phyloP scores from a whole-genome alignment of 306 rosid genomes.

The Begonia loranthoides region DNA sequence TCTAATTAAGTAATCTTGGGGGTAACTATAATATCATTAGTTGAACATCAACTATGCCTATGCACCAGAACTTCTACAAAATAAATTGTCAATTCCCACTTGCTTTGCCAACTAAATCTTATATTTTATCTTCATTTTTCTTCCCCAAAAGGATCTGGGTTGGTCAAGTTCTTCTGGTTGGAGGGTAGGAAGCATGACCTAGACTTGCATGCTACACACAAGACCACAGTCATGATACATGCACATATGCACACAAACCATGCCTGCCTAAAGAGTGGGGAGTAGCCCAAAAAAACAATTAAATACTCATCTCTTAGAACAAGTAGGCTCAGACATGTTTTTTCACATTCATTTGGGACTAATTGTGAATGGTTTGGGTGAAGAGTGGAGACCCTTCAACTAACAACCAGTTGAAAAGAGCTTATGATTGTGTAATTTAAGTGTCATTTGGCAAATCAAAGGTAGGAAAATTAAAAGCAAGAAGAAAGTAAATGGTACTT shows the following conservation, averaged over 20 bases:
- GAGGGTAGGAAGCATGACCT: neutral
- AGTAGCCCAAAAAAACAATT: neutral
- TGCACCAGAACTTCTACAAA: too few relatives aligned
- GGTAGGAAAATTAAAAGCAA: neutral
- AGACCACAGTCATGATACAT: neutral
- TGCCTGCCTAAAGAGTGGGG: neutral
- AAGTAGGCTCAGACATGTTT: neutral
- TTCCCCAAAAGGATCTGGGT: neutral
- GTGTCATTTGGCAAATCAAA: conserved; percentile 20
- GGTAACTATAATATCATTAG: too few relatives aligned
- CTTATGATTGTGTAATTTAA: conserved; percentile 15
- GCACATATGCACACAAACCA: neutral
- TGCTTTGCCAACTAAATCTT: too few relatives aligned
- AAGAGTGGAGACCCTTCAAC: conserved; percentile 1
- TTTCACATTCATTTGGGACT: neutral
- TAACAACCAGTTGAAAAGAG: conserved; percentile 14
- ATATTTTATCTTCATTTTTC: too few relatives aligned
- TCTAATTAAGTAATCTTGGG: too few relatives aligned
- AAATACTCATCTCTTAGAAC: neutral
- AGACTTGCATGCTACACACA: neutral
- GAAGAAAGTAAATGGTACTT: neutral
- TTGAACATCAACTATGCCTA: too few relatives aligned
- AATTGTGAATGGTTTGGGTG: too few relatives aligned
- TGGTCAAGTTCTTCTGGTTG: neutral
- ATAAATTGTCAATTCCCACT: too few relatives aligned